These are phyloP conservation scores for Macadamia tetraphylla DNA, from an alignment of 164 flowering plant genomes.

Conservation along the genomic window DNA sequence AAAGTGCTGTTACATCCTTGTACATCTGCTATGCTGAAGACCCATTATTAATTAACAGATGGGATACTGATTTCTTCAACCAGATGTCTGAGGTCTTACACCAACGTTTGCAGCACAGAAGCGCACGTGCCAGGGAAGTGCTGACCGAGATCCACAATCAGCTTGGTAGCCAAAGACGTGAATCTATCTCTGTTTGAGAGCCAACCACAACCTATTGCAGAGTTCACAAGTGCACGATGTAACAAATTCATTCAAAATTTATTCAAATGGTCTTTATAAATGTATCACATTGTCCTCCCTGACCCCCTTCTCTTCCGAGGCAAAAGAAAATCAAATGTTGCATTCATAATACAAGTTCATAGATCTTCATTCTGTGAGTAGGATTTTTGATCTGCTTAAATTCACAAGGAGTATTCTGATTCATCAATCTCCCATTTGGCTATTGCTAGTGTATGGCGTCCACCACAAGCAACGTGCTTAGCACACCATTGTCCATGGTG, in stretches of 20 bases:
- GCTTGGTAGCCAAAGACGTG: conserved; percentile 37
- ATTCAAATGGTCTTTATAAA: background rate
- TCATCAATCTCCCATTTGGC: conserved; percentile 52
- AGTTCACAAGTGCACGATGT: background rate
- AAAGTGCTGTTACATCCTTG: conserved; percentile 93
- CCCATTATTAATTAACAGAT: conserved; percentile 71
- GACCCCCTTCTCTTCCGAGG: too few species aligned
- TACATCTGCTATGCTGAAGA: conserved; percentile 96
- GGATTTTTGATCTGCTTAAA: background rate
- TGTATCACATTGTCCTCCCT: too few species aligned
- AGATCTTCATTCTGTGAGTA: too few species aligned
- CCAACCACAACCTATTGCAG: conserved; percentile 4
- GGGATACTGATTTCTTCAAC: conserved; percentile 85
- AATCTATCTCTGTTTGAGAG: conserved; percentile 26
- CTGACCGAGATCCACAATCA: conserved; percentile 38
- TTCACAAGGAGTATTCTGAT: conserved; percentile 2
- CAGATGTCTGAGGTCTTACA: conserved; percentile 81
- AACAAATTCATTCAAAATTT: background rate
- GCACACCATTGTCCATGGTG: conserved; percentile 67
- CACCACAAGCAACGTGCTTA: conserved; percentile 88
- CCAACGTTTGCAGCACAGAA: conserved; percentile 84
- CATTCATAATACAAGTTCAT: too few species aligned
- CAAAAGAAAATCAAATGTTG: too few species aligned
- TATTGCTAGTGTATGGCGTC: conserved; percentile 93
- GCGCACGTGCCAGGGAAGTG: conserved; percentile 74